A percentile compares a stretch with the other conserved stretches of the same genome.
Evolutionary conservation across 2,329 filamentous ascomycete genomes (phyloP).

Genomic region (Aspergillus intermedius): DNA sequence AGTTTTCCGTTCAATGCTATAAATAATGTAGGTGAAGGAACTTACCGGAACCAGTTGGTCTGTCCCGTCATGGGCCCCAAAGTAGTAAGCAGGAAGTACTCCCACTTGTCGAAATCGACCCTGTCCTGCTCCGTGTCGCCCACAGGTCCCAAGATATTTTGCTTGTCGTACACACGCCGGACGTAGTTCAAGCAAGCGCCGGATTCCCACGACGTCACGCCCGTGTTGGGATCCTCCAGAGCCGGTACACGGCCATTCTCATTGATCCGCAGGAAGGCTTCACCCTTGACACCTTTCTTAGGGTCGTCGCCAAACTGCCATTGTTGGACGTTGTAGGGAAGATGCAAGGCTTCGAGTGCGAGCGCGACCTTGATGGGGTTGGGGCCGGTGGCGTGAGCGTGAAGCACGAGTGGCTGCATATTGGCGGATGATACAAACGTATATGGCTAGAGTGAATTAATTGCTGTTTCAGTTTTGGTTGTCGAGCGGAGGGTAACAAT

Average conservation of each 20-base stretch:
- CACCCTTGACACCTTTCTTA: slow-evolving; percentile 24
- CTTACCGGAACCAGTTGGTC: slow-evolving; percentile 35
- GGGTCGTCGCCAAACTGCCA: slow-evolving; percentile 39
- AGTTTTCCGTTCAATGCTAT: neutral
- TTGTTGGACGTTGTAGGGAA: slow-evolving; percentile 37
- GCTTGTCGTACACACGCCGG: slow-evolving; percentile 36
- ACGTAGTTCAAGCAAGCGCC: slow-evolving; percentile 36
- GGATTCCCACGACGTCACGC: slow-evolving; percentile 33
- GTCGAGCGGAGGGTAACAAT: neutral
- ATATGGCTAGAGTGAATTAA: neutral
- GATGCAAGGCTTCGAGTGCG: slow-evolving; percentile 33
- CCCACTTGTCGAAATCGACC: slow-evolving; percentile 44
- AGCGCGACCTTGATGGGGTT: slow-evolving; percentile 42
- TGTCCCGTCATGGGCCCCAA: slow-evolving; percentile 39
- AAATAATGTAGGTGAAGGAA: neutral
- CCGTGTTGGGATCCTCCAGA: slow-evolving; percentile 35
- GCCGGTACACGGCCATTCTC: slow-evolving; percentile 40
- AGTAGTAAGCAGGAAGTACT: slow-evolving; percentile 37
- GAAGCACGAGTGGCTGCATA: slow-evolving; percentile 31
- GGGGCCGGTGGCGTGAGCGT: slow-evolving; percentile 36
- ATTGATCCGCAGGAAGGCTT: slow-evolving; percentile 36
- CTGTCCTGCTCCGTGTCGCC: slow-evolving; percentile 28
- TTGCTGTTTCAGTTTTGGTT: neutral
- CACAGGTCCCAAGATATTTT: slow-evolving; percentile 32
- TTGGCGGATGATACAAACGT: neutral